Conservation (phyloP, 805 yeast genomes). For the Wickerhamomyces queroliae region DNA sequence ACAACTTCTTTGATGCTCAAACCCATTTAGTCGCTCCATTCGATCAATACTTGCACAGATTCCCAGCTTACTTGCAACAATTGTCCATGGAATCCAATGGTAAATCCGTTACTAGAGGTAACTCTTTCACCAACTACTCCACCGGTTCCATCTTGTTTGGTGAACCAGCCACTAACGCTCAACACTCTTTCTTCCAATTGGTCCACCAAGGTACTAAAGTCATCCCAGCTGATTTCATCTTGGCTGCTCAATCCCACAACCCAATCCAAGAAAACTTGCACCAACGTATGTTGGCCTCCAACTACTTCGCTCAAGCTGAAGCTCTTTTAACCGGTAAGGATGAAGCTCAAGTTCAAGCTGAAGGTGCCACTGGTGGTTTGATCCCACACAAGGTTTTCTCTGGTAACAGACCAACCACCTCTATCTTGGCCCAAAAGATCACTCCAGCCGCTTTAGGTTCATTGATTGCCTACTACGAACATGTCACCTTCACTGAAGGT, state of each 20-base stretch:
- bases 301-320: constrained; percentile 97
- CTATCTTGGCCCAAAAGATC: constrained; percentile 90
- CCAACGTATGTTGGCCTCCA: constrained; percentile 98
- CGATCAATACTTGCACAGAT: constrained; percentile 97
- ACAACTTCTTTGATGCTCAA: constrained; percentile 97
- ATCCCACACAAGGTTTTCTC: constrained; percentile 95
- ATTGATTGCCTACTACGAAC: constrained; percentile 96
- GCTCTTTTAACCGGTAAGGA: constrained; percentile 96
- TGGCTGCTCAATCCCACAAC: constrained; percentile 97
- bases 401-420: constrained; percentile 99
- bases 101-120: constrained; percentile 92
- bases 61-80: constrained; percentile 99
- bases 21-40: constrained; percentile 98
- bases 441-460: constrained; percentile 97
- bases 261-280: constrained; percentile 92
- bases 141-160: constrained; percentile 96
- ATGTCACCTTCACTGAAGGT: constrained; percentile 95
- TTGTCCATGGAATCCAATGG: constrained; percentile 99
- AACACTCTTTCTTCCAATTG: constrained; percentile 98
- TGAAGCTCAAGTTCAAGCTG: constrained; percentile 74
- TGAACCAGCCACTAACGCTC: constrained; percentile 98
- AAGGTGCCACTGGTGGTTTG: constrained; percentile 81
- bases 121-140: constrained; percentile 86
- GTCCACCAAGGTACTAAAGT: constrained; percentile 98
- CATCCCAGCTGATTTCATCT: constrained; percentile 93